A percentile compares a stretch with the other conserved stretches of the same genome.
Evolutionary conservation across 2,329 filamentous ascomycete species (phyloP).

Genomic region (Biscogniauxia mediterranea): DNA sequence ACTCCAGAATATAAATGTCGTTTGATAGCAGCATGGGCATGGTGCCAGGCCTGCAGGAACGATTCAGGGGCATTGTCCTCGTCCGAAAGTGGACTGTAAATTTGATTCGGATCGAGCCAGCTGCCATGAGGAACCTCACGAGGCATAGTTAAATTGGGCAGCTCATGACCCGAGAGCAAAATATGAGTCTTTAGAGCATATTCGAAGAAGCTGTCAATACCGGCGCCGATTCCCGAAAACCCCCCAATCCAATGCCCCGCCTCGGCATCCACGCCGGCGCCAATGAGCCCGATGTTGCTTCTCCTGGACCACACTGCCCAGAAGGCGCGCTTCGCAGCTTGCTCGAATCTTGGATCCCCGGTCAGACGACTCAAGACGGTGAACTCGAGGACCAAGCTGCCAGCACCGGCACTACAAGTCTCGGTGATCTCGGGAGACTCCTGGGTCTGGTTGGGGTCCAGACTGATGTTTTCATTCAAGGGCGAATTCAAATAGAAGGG

Average conservation of each 20-base stretch:
- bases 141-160: slow-evolving; percentile 51
- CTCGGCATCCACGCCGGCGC: slow-evolving; percentile 89
- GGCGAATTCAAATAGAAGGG: slow-evolving; percentile 90
- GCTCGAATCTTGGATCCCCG: slow-evolving; percentile 83
- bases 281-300: slow-evolving; percentile 83
- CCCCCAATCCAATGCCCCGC: slow-evolving; percentile 84
- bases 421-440: slow-evolving; percentile 75
- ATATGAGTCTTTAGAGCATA: slow-evolving; percentile 95
- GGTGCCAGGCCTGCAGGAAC: slow-evolving; percentile 81
- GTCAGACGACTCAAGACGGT: slow-evolving; percentile 86
- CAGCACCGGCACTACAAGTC: slow-evolving; percentile 95
- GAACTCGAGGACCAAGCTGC: slow-evolving; percentile 90
- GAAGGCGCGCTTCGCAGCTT: slow-evolving; percentile 85
- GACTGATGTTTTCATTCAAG: slow-evolving; percentile 57
- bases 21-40: slow-evolving; percentile 83
- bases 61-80: slow-evolving; percentile 71
- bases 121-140: slow-evolving; percentile 35
- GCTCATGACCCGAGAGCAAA: slow-evolving; percentile 72
- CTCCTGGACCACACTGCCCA: slow-evolving; percentile 94
- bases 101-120: slow-evolving; percentile 63
- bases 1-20: slow-evolving; percentile 83
- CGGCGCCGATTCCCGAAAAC: slow-evolving; percentile 92
- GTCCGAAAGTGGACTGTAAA: slow-evolving; percentile 59
- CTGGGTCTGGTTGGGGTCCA: slow-evolving; percentile 38
- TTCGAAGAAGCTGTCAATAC: slow-evolving; percentile 97